phyloP scores from a whole-genome alignment of 2,329 filamentous ascomycete genomes.

The Gyromitra esculenta region DNA sequence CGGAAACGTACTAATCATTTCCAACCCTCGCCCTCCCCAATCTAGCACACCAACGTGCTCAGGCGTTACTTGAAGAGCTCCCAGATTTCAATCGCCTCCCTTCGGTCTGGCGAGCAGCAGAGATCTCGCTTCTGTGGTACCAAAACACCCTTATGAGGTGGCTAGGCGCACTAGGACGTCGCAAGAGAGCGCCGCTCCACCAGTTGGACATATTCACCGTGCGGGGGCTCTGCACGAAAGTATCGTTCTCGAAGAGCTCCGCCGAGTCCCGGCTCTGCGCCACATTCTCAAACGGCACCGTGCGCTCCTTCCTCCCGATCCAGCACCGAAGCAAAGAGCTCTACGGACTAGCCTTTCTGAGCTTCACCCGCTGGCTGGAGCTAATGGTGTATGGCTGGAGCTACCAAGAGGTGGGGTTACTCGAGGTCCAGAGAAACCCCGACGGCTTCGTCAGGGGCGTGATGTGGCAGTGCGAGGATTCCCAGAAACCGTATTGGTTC shows the following conservation, averaged over 20 bases:
- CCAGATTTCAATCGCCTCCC: not conserved
- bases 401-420: slow-evolving; percentile 4
- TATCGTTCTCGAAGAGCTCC: not conserved
- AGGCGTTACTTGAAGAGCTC: not conserved
- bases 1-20: not conserved
- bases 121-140: slow-evolving; percentile 14
- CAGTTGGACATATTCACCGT: not conserved
- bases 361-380: slow-evolving; percentile 24
- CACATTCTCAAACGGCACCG: slow-evolving; percentile 7
- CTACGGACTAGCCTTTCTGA: not conserved
- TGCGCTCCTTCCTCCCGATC: not conserved
- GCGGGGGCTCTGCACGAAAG: slow-evolving; percentile 7
- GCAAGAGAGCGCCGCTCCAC: not conserved
- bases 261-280: slow-evolving; percentile 17
- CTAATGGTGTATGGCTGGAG: slow-evolving; percentile 29
- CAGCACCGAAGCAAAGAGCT: not conserved
- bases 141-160: slow-evolving; percentile 1
- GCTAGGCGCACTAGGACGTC: not conserved
- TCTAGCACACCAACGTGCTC: not conserved
- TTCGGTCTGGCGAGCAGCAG: slow-evolving; percentile 17
- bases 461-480: slow-evolving; percentile 5
- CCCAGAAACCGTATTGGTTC: slow-evolving; percentile 2
- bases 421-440: not conserved
- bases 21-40: not conserved
- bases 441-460: not conserved